Evolutionary conservation across 768 basidiomycete genomes (phyloP).

Genomic region (Boletus speciosus): DNA sequence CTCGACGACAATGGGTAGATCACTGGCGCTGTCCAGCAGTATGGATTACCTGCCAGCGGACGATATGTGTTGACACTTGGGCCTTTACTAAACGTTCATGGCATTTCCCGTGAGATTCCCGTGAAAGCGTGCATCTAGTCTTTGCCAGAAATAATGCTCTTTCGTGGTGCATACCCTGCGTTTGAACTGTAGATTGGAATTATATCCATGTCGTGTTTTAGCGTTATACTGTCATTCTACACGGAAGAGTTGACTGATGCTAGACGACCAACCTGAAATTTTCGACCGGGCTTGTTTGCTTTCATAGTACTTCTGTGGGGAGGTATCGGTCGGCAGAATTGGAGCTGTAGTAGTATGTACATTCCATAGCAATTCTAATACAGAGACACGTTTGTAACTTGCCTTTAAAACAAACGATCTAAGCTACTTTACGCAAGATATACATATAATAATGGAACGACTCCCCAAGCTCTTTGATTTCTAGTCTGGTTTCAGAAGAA

Average conservation of each 20-base stretch:
- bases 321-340: constrained; percentile 21
- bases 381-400: neutral
- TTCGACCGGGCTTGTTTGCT: constrained; percentile 13
- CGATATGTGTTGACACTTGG: constrained; percentile 27
- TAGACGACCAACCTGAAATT: constrained; percentile 27
- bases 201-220: constrained; percentile 1
- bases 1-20: neutral
- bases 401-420: neutral
- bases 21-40: constrained; percentile 15
- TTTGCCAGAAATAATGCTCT: constrained; percentile 31
- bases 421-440: constrained; percentile 44
- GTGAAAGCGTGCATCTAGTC: constrained; percentile 31
- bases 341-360: neutral
- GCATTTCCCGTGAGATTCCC: constrained; percentile 32
- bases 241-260: constrained; percentile 34
- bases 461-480: constrained; percentile 70
- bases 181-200: neutral
- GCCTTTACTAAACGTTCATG: constrained; percentile 27
- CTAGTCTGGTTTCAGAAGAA: constrained; percentile 53
- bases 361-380: neutral
- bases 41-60: constrained; percentile 15
- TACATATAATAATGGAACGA: constrained; percentile 85
- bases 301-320: constrained; percentile 10
- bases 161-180: constrained; percentile 26
- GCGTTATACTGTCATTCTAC: constrained; percentile 38